Conservation (phyloP, 768 basidiomycete species). For the Naganishia antarctica region DNA sequence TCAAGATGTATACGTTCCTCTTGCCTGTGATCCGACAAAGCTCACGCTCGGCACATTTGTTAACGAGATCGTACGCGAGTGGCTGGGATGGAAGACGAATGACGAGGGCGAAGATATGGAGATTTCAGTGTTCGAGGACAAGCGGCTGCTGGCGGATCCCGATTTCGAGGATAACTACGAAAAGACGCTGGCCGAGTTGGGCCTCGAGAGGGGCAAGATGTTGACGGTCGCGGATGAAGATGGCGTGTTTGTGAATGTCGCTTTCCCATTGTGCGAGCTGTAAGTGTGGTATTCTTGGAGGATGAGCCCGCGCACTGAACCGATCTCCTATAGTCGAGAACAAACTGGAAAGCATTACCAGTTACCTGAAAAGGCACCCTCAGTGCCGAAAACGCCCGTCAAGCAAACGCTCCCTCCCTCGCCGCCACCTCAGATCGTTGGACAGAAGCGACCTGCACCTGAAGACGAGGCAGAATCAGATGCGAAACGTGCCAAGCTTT, state of each 20-base stretch:
- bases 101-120: slow-evolving; percentile 54
- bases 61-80: slow-evolving; percentile 58
- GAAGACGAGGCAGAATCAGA: slow-evolving; percentile 29
- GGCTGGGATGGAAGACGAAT: slow-evolving; percentile 44
- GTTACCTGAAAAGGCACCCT: slow-evolving; percentile 2
- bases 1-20: slow-evolving; percentile 69
- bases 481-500: slow-evolving; percentile 1
- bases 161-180: slow-evolving; percentile 88
- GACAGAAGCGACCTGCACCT: slow-evolving; percentile 36
- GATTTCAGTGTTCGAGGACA: slow-evolving; percentile 68
- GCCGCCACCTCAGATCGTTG: slow-evolving; percentile 27
- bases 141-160: slow-evolving; percentile 79
- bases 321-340: slow-evolving; percentile 21
- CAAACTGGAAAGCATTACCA: slow-evolving; percentile 13
- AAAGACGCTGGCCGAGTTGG: slow-evolving; percentile 73
- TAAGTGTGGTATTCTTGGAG: slow-evolving; percentile 31
- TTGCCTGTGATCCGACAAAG: slow-evolving; percentile 68
- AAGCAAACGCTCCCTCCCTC: slow-evolving; percentile 8
- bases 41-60: slow-evolving; percentile 70
- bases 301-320: not conserved
- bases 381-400: slow-evolving; percentile 13
- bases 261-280: slow-evolving; percentile 63
- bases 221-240: slow-evolving; percentile 85
- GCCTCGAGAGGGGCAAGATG: slow-evolving; percentile 76
- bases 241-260: slow-evolving; percentile 65